Percentiles rank a stretch among this genome's conserved stretches.
Conservation (phyloP, 108 stramenopile species). For the Pseudonitzschia multiseries region DNA sequence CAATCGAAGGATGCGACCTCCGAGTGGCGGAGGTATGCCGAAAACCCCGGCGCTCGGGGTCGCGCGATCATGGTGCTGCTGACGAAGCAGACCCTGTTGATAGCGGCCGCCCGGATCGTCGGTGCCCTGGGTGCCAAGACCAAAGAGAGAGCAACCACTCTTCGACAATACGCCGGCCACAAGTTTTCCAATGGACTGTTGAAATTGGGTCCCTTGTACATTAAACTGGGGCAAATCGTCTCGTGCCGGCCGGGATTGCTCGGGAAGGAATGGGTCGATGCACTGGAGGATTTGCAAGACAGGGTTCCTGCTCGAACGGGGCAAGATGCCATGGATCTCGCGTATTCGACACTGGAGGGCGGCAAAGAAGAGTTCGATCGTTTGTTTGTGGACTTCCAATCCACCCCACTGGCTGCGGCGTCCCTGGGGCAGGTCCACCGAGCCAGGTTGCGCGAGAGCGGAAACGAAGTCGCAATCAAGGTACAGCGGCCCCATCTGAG, state of each 20-base stretch:
- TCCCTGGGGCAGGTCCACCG: slow-evolving; percentile 91
- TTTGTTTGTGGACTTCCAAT: slow-evolving; percentile 77
- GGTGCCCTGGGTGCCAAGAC: neutral
- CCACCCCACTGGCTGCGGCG: slow-evolving; percentile 86
- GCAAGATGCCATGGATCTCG: slow-evolving; percentile 75
- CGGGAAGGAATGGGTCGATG: slow-evolving; percentile 81
- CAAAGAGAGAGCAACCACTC: neutral
- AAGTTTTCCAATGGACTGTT: slow-evolving; percentile 72
- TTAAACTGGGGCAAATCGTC: slow-evolving; percentile 92
- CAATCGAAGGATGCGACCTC: slow-evolving; percentile 72
- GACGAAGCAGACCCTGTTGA: slow-evolving; percentile 17
- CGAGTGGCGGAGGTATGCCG: slow-evolving; percentile 83
- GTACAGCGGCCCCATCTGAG: slow-evolving; percentile 82
- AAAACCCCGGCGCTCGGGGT: slow-evolving; percentile 68
- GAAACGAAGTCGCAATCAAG: slow-evolving; percentile 85
- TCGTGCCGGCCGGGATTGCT: slow-evolving; percentile 86
- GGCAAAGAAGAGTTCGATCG: slow-evolving; percentile 51
- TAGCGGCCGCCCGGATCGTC: neutral
- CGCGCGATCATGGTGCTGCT: slow-evolving; percentile 50
- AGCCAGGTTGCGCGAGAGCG: slow-evolving; percentile 60
- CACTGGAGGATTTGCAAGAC: slow-evolving; percentile 91
- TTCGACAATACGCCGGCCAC: slow-evolving; percentile 35
- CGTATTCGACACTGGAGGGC: slow-evolving; percentile 66
- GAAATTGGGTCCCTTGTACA: slow-evolving; percentile 45
- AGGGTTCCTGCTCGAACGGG: slow-evolving; percentile 85